Base-by-base conservation (phyloP, 768 basidiomycete genomes). In the Leucosporidium yakuticum region DNA sequence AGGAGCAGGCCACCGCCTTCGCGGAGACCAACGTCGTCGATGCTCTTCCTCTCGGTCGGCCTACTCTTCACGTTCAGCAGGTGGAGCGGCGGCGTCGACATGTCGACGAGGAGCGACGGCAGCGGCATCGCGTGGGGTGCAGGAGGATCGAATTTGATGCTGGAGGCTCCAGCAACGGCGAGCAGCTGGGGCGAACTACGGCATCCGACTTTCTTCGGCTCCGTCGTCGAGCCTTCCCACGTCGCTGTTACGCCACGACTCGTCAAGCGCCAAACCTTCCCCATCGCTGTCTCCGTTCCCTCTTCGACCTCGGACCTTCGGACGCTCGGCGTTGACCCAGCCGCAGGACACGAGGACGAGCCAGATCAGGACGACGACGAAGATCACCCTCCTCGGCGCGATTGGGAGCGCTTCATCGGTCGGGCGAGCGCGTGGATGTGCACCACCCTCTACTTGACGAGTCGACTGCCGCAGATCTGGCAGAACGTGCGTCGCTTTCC, bases 401-500 rank as follows among this genome's bases (percentile, higher is more conserved):
- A 71, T 39, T 65, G 63, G 62, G 84, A 92, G 74, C 87, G 85
- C 58, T 76, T 92, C 31, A 80, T 98, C 59, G 96, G 96, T 1
- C 87, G 96, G 4, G 85, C 92, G 63, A 92, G 89, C 63, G 94
- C 96, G 14, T 99, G 96, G 96, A 76, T 88, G 25, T 97, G 95
- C 77, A 92, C 94, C 2, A 89, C 86, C 0, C 81, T 97, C 21
- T 99, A 99, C 79, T 81, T 99, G 47, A 97, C 95, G 4, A 90
- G 89, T 4, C 85, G 96, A 67, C 79, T 99, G 74, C 96, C 96
- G 27, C 96, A 99, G 78, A 96, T 99, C 70, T 98, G 96, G 96
- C 95, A 94, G 79, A 97, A 97, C 76, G 94, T 96, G 78, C 77
- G 91, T 86, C 48, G 31, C 21, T 31, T 47, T 48, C 57, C 17